Evolutionary conservation across 768 basidiomycete species (phyloP), one percentile per base, ranked within the genome.

Genomic region (Holtermannia corniformis): DNA sequence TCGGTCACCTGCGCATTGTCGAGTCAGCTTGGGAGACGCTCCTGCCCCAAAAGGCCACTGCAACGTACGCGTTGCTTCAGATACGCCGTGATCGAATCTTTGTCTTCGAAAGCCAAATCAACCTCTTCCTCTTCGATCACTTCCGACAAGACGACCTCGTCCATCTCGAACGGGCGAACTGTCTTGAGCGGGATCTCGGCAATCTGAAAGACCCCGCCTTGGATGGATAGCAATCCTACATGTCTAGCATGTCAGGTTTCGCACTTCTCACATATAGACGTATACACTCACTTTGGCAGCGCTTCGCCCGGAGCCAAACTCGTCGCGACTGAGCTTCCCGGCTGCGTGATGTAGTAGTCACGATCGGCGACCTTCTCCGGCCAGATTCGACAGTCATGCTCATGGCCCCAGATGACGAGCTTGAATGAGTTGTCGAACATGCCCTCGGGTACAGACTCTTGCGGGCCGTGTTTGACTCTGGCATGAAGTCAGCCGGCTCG

Each of bases 371-470:
- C 93, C 4, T 82, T 79, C 64, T 95, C 89, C 0, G 95, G 93
- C 1, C 82, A 76, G 50, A 93, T 86, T 25, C 92, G 81, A 64
- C 93, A 97, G 71, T 97, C 95, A 67, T 99, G 95, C 71, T 99
- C 95, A 70, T 99, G 95, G 5, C 95, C 95, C 95, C 95, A 99
- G 1, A 99, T 78, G 5, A 99, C 87, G 14, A 99, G 78, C 62
- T 96, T 82, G 28, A 96, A 78, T 62, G 83, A 85, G 65, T 99
- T 89, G 66, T 97, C 93, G 61, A 99, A 99, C 82, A 96, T 86
- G 55, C 86, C 86, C 64, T 97, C 95, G 5, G 93, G 91, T 0
- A 97, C 92, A 12, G 80, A 89, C 60, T 90, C 86, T 68, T 96
- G 89, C 16, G 90, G 89, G 1, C 89, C 91, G 68, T 91, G 95